Evolutionary conservation across 78 protist genomes (phyloP), one percentile per base, ranked within the genome.

Genomic region (Chrysochromulina parva): DNA sequence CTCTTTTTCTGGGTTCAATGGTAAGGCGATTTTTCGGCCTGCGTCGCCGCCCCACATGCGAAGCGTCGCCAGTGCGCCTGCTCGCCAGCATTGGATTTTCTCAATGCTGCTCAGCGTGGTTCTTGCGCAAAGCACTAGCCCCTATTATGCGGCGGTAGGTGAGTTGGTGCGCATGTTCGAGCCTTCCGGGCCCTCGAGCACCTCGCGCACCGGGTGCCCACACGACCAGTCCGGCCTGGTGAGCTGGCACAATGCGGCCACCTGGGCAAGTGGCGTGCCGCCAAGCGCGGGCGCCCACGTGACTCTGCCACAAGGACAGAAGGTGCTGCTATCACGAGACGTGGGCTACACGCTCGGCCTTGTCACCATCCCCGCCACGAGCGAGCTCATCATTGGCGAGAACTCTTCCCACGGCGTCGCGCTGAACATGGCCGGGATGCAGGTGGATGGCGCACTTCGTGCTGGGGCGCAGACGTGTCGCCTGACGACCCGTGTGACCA

Each of bases 371-470:
- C 85, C 85, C 38, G 59, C 62, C 53, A 50, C 58, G 16, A 20
- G 47, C 85, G 85, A n/a, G n/a, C 85, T 78, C 26, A 50, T 78
- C 59, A 28, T 78, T 52, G 85, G 54, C 38, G 81, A 38, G 38
- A 14, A 47, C 60, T 16, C 60, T 50, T 5, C 85, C 55, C 9
- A 16, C 28, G 53, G 85, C 60, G 11, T 78, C 26, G 62, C 7
- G 53, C 85, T 78, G 85, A 53, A 4, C 38, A 52, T 11, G 16
- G 55, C 85, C 24, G 62, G 62, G 24, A 53, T 78, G 17, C 28
- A 11, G 48, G 85, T 78, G 24, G 11, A 78, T 17, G 85, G 85
- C 59, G 85, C 85, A 10, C 85, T 78, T 19, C 85, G 85, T 17
- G 53, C 50, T 14, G 85, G 85, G 58, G 28, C 85, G 19, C 20